These are phyloP conservation scores for Pythium angustatum DNA, from an alignment of 352 stramenopile genomes.

Conservation along the genomic window DNA sequence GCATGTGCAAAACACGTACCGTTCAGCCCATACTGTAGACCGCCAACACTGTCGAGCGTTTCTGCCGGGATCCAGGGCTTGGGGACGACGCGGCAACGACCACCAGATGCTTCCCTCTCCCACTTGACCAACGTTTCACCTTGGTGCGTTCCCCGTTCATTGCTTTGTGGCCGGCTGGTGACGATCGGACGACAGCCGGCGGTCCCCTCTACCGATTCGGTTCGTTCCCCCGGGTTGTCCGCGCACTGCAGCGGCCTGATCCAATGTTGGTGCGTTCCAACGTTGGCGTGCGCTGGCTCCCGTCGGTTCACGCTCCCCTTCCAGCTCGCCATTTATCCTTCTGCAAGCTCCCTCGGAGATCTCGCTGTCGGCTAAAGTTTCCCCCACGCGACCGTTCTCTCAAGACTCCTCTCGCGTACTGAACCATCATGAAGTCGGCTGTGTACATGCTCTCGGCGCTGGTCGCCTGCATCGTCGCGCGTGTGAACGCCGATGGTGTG, in stretches of 20 bases:
- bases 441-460: constrained; percentile 34
- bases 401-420: no score
- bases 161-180: background rate
- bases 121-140: constrained; percentile 2
- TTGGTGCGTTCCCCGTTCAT: no score
- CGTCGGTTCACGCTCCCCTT: background rate
- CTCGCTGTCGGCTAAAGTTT: constrained; percentile 15
- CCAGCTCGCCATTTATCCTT: constrained; percentile 26
- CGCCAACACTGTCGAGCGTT: background rate
- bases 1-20: no score
- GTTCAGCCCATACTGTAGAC: no score
- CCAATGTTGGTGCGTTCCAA: background rate
- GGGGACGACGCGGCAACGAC: constrained; percentile 5
- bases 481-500: constrained; percentile 59
- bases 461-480: constrained; percentile 37
- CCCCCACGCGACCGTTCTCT: constrained; percentile 12
- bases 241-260: no score
- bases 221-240: no score
- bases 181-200: background rate
- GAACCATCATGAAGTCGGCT: constrained; percentile 41
- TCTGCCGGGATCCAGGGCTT: background rate
- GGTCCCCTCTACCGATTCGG: background rate
- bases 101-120: constrained; percentile 10
- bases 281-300: background rate
- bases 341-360: constrained; percentile 18